Evolutionary conservation across 345 rosid genomes (phyloP).

Genomic region (Eucalyptus sp.): DNA sequence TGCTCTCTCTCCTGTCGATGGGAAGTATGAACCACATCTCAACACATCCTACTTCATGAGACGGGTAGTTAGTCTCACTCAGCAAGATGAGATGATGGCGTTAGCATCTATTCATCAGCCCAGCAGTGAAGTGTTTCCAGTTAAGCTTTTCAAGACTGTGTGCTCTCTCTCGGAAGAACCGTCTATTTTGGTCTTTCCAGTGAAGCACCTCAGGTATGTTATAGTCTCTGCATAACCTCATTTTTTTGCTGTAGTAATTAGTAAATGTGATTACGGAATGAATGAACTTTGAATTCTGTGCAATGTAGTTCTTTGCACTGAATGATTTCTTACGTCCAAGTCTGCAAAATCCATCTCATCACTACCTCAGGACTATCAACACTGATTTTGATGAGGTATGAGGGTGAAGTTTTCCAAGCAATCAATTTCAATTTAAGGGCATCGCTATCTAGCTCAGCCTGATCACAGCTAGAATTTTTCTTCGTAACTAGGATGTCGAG

Average conservation of each 20-base stretch:
- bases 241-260: neutral
- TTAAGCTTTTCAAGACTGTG: conserved; percentile 24
- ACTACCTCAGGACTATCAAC: conserved; percentile 36
- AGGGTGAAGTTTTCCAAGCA: neutral
- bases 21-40: too few relatives aligned
- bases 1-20: conserved; percentile 10
- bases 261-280: neutral
- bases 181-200: conserved; percentile 39
- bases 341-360: conserved; percentile 36
- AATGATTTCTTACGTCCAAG: conserved; percentile 36
- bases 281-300: neutral
- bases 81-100: conserved; percentile 6
- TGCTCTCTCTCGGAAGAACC: conserved; percentile 31
- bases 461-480: neutral
- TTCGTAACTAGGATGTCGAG: neutral
- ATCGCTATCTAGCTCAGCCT: neutral
- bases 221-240: neutral
- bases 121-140: conserved; percentile 14
- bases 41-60: conserved; percentile 25
- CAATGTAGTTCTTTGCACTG: conserved; percentile 29
- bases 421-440: neutral
- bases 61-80: conserved; percentile 15
- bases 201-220: conserved; percentile 16
- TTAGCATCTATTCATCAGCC: conserved; percentile 46
- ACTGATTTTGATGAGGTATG: conserved; percentile 27